Conservation (phyloP, 2,329 filamentous ascomycete species). For the Penicillium sp. region DNA sequence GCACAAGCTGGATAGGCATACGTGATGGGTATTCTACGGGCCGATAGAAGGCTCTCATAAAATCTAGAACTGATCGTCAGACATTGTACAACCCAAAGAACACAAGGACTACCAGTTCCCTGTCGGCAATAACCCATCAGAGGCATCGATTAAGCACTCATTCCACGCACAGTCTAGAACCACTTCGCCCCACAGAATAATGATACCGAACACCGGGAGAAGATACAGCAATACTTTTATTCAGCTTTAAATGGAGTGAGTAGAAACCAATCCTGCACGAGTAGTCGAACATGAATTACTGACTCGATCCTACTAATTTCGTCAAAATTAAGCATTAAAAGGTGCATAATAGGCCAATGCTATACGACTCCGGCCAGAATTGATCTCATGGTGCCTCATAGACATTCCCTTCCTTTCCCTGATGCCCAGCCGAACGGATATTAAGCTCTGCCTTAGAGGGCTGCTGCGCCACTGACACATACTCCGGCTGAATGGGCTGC, state of each 20-base stretch:
- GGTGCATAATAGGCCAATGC: not conserved
- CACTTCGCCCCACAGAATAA: not conserved
- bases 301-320: not conserved
- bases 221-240: not conserved
- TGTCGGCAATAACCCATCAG: not conserved
- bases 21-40: not conserved
- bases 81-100: not conserved
- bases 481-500: not conserved
- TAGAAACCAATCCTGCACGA: not conserved
- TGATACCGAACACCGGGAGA: not conserved
- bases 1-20: not conserved
- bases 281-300: not conserved
- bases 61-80: not conserved
- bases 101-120: not conserved
- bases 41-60: not conserved
- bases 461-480: not conserved
- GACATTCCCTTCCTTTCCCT: not conserved
- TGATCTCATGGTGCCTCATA: not conserved
- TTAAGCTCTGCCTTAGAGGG: not conserved
- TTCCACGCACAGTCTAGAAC: not conserved
- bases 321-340: not conserved
- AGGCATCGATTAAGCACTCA: not conserved
- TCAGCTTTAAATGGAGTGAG: not conserved
- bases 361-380: not conserved
- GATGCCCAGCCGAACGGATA: not conserved